phyloP scores from a whole-genome alignment of 306 rosid genomes.

The Dryas drummondii region DNA sequence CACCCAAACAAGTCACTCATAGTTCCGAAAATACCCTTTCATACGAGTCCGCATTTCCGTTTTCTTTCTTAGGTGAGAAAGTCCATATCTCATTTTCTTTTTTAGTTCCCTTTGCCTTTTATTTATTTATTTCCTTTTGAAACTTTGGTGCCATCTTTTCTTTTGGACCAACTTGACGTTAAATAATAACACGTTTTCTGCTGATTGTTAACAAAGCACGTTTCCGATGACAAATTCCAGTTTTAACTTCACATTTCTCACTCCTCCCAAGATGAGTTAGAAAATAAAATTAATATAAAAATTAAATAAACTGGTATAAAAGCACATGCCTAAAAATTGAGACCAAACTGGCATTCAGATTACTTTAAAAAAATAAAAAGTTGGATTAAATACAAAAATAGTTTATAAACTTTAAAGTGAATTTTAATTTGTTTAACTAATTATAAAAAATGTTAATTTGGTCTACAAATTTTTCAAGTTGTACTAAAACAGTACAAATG shows the following conservation, averaged over 20 bases:
- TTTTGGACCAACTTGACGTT: neutral
- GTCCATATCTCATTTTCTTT: neutral
- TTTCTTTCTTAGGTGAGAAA: neutral
- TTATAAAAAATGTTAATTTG: too few species aligned
- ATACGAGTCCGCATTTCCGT: neutral
- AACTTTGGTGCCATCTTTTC: neutral
- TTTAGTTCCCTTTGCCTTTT: too few species aligned
- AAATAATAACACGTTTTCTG: neutral
- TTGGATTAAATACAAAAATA: too few species aligned
- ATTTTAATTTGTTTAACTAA: too few species aligned
- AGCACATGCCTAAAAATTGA: neutral
- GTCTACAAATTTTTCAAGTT: too few species aligned
- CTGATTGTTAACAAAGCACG: neutral
- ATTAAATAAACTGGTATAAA: neutral
- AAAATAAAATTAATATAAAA: neutral
- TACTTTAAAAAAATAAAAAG: too few species aligned
- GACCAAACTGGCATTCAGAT: neutral
- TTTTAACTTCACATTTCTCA: neutral
- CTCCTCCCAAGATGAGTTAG: neutral
- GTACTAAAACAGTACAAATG: too few species aligned
- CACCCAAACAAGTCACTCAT: neutral
- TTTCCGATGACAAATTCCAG: neutral
- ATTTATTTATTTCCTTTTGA: neutral
- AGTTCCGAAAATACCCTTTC: conserved; percentile 4
- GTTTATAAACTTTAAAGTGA: too few species aligned